Evolutionary conservation across 306 rosid genomes (phyloP), one percentile per base, ranked within the genome.

Genomic region (Dryas drummondii): DNA sequence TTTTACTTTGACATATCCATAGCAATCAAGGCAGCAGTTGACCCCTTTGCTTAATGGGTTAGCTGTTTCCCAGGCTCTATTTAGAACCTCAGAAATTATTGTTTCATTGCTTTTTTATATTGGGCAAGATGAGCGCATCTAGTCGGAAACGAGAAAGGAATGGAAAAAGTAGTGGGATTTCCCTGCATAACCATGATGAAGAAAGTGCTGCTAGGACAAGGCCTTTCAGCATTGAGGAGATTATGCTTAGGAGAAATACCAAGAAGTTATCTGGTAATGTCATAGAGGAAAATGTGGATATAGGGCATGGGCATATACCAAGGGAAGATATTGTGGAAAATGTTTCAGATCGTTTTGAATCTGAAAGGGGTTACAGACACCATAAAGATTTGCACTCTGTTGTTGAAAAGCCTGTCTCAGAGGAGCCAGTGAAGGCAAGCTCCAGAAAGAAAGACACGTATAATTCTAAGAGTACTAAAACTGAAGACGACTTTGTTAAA

Each of bases 181-280:
- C 87, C 57, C 63, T 41, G 76, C 73, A 61, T 81, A 73, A 78
- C 52, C 46, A 52, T 70, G 87, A 79, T 70, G 92, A 88, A 73
- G 96, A 80, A 68, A 89, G 87, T 86, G 90, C 99, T 41, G 97
- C 99, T 78, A 88, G 93, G 66, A 94, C 99, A 61, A 87, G 99
- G 90, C 96, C 99, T 44, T 74, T 87, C 66, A 89, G 93, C 84
- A 80, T 83, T 66, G 92, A 90, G 71, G 96, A 94, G 81, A 92
- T 90, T 76, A 86, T 94, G 97, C 78, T 66, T 77, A 84, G 90
- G 84, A 89, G 99, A 73, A 84, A 71, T 78, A 80, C 78, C 71
- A 92, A 82, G 76, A 86, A 82, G 70, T 76, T 81, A 45, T 74
- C 78, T 76, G 96, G 82, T 78, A 75, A 80, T 73, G 87, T 68